Evolutionary conservation across 2,329 filamentous ascomycete species (phyloP).

Genomic region (Pestalotiopsis sp.): DNA sequence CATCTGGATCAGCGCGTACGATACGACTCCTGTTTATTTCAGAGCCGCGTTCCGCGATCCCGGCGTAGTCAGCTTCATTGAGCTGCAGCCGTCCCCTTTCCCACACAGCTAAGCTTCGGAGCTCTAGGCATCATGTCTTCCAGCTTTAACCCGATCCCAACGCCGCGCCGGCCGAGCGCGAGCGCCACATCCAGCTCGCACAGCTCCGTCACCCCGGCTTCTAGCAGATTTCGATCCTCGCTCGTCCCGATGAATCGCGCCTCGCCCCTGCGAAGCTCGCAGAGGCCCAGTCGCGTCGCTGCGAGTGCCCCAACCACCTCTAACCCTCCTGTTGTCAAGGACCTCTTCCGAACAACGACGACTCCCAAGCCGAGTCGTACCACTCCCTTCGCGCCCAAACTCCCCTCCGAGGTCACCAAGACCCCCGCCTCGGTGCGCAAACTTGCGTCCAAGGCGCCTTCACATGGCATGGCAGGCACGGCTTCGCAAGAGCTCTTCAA

Average conservation of each 20-base stretch:
- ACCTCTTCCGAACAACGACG: slow-evolving; percentile 33
- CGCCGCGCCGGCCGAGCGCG: slow-evolving; percentile 31
- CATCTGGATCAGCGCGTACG: slow-evolving; percentile 2
- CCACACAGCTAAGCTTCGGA: neutral
- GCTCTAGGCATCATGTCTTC: neutral
- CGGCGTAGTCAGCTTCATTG: neutral
- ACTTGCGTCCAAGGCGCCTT: slow-evolving; percentile 41
- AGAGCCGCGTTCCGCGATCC: neutral
- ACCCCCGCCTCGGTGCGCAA: slow-evolving; percentile 28
- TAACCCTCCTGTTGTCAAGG: slow-evolving; percentile 20
- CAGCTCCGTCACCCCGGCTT: slow-evolving; percentile 30
- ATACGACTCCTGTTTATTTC: neutral
- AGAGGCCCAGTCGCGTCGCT: slow-evolving; percentile 19
- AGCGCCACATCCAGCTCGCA: slow-evolving; percentile 25
- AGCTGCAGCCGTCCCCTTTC: neutral
- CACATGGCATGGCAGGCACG: slow-evolving; percentile 53
- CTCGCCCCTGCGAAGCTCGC: slow-evolving; percentile 26
- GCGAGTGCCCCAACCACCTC: neutral
- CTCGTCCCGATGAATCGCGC: slow-evolving; percentile 32
- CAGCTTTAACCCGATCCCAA: slow-evolving; percentile 22
- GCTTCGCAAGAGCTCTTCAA: slow-evolving; percentile 56
- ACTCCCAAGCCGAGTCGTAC: slow-evolving; percentile 29
- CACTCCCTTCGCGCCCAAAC: slow-evolving; percentile 30
- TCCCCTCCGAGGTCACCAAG: slow-evolving; percentile 29
- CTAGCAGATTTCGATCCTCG: slow-evolving; percentile 35